Percentiles rank a stretch among this genome's conserved stretches.
phyloP scores from a whole-genome alignment of 2,329 filamentous ascomycete genomes.

The Aureobasidium lini region DNA sequence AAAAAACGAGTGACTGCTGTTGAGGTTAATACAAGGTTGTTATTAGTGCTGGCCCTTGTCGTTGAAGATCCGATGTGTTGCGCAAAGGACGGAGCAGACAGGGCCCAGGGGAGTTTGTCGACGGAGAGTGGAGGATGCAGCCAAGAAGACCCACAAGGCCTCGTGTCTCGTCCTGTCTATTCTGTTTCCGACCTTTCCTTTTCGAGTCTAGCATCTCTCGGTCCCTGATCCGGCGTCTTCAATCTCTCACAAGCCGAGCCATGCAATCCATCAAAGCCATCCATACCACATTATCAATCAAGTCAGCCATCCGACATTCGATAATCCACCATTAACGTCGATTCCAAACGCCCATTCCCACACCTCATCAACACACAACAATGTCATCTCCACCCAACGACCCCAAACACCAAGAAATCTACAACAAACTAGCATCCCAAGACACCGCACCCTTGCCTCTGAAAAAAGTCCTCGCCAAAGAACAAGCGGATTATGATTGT shows the following conservation, averaged over 20 bases:
- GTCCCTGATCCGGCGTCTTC: background rate
- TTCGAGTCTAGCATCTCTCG: background rate
- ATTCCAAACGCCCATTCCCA: too few relatives aligned
- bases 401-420: background rate
- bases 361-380: background rate
- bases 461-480: constrained; percentile 34
- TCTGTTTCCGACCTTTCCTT: background rate
- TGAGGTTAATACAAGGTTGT: constrained; percentile 1
- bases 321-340: too few relatives aligned
- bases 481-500: constrained; percentile 38
- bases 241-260: background rate
- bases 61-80: background rate
- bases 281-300: background rate
- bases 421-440: background rate
- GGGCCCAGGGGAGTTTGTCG: background rate
- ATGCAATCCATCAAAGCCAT: background rate
- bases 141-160: background rate
- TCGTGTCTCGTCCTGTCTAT: constrained; percentile 2
- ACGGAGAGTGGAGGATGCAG: background rate
- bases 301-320: too few relatives aligned
- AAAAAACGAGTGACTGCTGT: constrained; percentile 7
- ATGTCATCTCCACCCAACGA: background rate
- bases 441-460: constrained; percentile 16
- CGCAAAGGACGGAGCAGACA: background rate
- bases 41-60: constrained; percentile 4